Evolutionary conservation across 768 basidiomycete species (phyloP).

Genomic region (Tulasnella sp.): DNA sequence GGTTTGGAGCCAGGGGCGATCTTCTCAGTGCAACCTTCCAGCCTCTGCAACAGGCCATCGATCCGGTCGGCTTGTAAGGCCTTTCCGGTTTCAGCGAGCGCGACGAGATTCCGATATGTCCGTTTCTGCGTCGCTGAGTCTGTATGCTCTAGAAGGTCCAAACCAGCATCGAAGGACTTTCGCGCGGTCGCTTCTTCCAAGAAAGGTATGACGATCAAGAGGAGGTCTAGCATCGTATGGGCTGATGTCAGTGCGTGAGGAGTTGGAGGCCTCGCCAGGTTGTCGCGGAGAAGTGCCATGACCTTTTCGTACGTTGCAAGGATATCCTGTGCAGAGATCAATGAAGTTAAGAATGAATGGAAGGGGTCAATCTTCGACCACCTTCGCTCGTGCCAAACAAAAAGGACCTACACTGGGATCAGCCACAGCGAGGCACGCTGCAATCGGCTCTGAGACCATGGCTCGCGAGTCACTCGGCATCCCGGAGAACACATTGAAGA

Average conservation of each 20-base stretch:
- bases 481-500: conserved; percentile 93
- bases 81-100: conserved; percentile 56
- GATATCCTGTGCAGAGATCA: conserved; percentile 43
- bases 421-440: conserved; percentile 75
- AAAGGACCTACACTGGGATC: conserved; percentile 44
- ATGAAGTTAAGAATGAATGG: background rate
- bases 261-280: conserved; percentile 35
- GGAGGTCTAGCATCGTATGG: conserved; percentile 52
- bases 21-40: background rate
- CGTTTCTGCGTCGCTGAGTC: conserved; percentile 94
- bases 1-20: conserved; percentile 69
- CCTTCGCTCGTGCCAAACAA: too few species aligned
- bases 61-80: conserved; percentile 41
- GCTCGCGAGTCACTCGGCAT: conserved; percentile 63
- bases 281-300: conserved; percentile 54
- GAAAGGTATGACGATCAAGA: conserved; percentile 71
- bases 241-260: conserved; percentile 26
- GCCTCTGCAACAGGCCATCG: conserved; percentile 31
- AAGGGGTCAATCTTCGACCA: background rate
- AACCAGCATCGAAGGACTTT: conserved; percentile 44
- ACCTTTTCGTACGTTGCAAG: conserved; percentile 76
- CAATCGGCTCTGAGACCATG: conserved; percentile 80
- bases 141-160: conserved; percentile 57
- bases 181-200: conserved; percentile 51
- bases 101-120: conserved; percentile 78